phyloP scores from a whole-genome alignment of 495 filamentous ascomycete genomes.

The Xylaria sp. region DNA sequence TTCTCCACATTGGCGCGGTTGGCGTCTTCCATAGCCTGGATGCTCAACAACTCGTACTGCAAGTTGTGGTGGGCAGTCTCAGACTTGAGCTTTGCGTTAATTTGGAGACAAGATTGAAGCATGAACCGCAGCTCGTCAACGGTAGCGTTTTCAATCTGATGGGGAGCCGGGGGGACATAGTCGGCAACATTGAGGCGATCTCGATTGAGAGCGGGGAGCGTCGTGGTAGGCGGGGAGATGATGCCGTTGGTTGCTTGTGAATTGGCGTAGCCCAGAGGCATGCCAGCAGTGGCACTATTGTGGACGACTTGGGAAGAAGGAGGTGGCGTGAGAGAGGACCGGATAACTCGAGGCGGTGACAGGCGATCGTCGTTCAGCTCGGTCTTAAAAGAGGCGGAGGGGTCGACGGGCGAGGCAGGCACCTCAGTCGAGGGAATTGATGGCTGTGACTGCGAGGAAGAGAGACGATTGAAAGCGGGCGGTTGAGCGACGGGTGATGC shows the following conservation, averaged over 20 bases:
- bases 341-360: slow-evolving; percentile 46
- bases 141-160: slow-evolving; percentile 69
- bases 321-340: slow-evolving; percentile 71
- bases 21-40: slow-evolving; percentile 84
- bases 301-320: slow-evolving; percentile 71
- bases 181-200: slow-evolving; percentile 58
- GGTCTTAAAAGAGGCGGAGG: slow-evolving; percentile 44
- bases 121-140: slow-evolving; percentile 64
- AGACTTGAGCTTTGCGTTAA: slow-evolving; percentile 72
- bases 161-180: slow-evolving; percentile 63
- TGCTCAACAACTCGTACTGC: slow-evolving; percentile 84
- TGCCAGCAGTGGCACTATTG: slow-evolving; percentile 36
- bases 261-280: slow-evolving; percentile 54
- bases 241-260: slow-evolving; percentile 46
- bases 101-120: slow-evolving; percentile 59
- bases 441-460: slow-evolving; percentile 45
- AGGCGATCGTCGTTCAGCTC: slow-evolving; percentile 50
- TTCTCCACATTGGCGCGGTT: slow-evolving; percentile 92
- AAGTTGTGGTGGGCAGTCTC: slow-evolving; percentile 90
- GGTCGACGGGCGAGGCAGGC: slow-evolving; percentile 49
- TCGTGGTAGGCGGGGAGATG: slow-evolving; percentile 65
- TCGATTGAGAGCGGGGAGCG: slow-evolving; percentile 54
- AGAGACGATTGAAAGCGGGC: slow-evolving; percentile 5
- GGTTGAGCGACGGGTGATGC: slow-evolving; percentile 12
- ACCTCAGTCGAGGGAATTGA: slow-evolving; percentile 54